These are phyloP conservation scores for Pyrenophora teres DNA, from an alignment of 2,329 filamentous ascomycete species.

Conservation along the genomic window DNA sequence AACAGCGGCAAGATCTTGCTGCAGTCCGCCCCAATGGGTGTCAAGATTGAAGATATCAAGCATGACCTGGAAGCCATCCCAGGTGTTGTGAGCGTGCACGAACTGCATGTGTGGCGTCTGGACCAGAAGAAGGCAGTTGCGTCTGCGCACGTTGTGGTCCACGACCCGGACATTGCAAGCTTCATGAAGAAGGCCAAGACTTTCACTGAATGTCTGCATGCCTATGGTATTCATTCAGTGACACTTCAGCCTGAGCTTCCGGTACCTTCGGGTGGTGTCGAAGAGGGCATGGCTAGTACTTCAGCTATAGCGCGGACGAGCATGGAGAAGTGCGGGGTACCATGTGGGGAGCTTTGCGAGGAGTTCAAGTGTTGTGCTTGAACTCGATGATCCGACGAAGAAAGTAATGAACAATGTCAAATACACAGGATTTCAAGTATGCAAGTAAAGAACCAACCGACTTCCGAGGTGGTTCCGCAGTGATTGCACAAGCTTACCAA, in stretches of 20 bases:
- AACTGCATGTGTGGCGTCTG: slow-evolving; percentile 75
- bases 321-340: slow-evolving; percentile 55
- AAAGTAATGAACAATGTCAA: neutral
- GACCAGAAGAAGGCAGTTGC: slow-evolving; percentile 72
- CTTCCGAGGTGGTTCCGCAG: slow-evolving; percentile 7
- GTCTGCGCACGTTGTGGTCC: slow-evolving; percentile 69
- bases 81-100: slow-evolving; percentile 69
- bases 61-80: slow-evolving; percentile 72
- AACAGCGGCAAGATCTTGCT: slow-evolving; percentile 69
- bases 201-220: slow-evolving; percentile 71
- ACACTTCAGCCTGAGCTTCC: slow-evolving; percentile 70
- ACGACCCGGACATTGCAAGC: slow-evolving; percentile 58
- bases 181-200: slow-evolving; percentile 67
- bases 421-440: neutral
- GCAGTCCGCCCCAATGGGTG: slow-evolving; percentile 65
- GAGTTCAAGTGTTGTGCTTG: slow-evolving; percentile 54
- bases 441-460: no score
- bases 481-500: slow-evolving; percentile 10
- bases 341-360: slow-evolving; percentile 58
- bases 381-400: neutral
- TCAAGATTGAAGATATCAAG: slow-evolving; percentile 66
- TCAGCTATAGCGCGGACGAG: slow-evolving; percentile 29
- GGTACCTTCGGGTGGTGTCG: neutral
- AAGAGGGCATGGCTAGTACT: slow-evolving; percentile 10
- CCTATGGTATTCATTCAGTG: slow-evolving; percentile 72